phyloP scores from a whole-genome alignment of 495 filamentous ascomycete genomes.

The Daldinia childiae region DNA sequence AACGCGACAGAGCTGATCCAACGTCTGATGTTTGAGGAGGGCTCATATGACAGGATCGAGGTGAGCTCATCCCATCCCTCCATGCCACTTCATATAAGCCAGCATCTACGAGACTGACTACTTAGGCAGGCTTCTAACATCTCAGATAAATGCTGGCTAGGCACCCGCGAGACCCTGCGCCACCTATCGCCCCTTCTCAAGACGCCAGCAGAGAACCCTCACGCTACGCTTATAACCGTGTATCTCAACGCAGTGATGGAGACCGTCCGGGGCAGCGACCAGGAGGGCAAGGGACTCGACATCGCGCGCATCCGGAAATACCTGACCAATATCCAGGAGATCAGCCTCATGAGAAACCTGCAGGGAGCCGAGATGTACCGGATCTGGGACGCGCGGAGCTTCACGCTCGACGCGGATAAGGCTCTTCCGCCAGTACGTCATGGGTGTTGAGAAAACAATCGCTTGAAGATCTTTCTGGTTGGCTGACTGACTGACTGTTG shows the following conservation, averaged over 20 bases:
- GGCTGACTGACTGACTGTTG: neutral
- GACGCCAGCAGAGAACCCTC: constrained; percentile 27
- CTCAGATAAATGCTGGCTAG: neutral
- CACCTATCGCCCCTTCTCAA: constrained; percentile 40
- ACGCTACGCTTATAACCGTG: constrained; percentile 46
- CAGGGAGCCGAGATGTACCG: constrained; percentile 6
- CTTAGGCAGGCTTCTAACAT: constrained; percentile 21
- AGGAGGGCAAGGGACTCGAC: neutral
- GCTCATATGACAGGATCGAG: constrained; percentile 9
- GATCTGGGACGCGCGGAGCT: constrained; percentile 15
- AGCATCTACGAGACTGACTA: neutral
- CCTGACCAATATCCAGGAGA: neutral
- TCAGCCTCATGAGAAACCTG: neutral
- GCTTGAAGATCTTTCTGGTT: neutral
- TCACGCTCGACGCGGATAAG: constrained; percentile 12
- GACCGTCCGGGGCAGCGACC: neutral
- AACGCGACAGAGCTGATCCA: neutral
- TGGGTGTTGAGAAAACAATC: neutral
- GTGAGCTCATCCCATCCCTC: constrained; percentile 3
- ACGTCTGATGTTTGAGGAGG: neutral
- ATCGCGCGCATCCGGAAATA: neutral
- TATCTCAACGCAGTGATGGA: constrained; percentile 44
- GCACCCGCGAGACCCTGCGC: constrained; percentile 11
- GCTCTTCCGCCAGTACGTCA: constrained; percentile 32
- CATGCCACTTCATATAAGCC: neutral